Conservation (phyloP, 495 filamentous ascomycete genomes). For the Aspergillus olivimuriae region DNA sequence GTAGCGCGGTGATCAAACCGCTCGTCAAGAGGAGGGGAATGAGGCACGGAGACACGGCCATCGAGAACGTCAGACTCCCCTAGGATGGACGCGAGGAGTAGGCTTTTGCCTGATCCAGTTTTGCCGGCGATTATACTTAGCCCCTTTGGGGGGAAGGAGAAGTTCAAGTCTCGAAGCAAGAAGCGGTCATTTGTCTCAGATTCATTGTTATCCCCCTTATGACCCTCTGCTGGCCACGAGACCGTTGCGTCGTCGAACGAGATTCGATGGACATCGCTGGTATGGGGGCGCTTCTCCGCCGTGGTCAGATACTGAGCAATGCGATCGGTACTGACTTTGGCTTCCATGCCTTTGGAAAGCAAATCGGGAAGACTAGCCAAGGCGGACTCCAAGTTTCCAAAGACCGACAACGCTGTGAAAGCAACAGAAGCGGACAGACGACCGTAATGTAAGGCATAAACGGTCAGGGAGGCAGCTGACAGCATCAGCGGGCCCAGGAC, state of each 20-base stretch:
- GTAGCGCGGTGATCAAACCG: constrained; percentile 51
- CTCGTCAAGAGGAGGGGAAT: constrained; percentile 22
- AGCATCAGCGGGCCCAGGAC: constrained; percentile 68
- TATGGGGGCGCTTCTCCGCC: constrained; percentile 56
- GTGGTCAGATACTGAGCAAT: constrained; percentile 66
- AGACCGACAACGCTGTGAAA: constrained; percentile 73
- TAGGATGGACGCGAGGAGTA: constrained; percentile 52
- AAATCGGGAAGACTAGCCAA: constrained; percentile 68
- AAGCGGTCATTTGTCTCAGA: constrained; percentile 48
- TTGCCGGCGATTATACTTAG: constrained; percentile 53
- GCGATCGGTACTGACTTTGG: constrained; percentile 65
- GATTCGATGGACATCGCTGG: constrained; percentile 49
- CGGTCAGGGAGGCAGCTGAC: constrained; percentile 61
- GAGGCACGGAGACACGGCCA: constrained; percentile 43
- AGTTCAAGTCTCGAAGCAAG: constrained; percentile 52
- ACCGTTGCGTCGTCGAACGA: constrained; percentile 63
- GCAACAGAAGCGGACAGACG: constrained; percentile 66
- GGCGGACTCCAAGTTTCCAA: constrained; percentile 62
- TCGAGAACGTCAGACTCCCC: constrained; percentile 48
- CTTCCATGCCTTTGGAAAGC: constrained; percentile 60
- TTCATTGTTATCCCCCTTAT: constrained; percentile 24
- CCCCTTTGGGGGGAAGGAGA: constrained; percentile 57
- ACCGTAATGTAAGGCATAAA: constrained; percentile 59
- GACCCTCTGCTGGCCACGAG: constrained; percentile 58
- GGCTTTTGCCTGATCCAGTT: constrained; percentile 55